A percentile compares a stretch with the other conserved stretches of the same genome.
These are phyloP conservation scores for Clavulina sp. DNA, from an alignment of 768 basidiomycete species.

Conservation along the genomic window DNA sequence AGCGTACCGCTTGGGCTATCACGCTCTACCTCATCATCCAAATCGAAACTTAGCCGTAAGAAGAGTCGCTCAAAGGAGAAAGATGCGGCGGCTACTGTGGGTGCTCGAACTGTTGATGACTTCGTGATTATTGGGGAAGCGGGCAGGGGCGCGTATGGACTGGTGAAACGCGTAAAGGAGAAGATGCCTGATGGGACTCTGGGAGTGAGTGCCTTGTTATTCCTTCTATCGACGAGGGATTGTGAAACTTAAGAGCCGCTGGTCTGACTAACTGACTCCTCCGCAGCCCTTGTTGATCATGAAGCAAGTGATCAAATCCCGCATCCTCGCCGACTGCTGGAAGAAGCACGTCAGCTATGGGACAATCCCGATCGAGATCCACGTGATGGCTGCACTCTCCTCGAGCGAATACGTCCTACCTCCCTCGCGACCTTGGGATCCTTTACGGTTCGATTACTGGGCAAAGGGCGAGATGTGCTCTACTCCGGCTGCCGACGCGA, in stretches of 20 bases:
- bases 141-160: conserved; percentile 86
- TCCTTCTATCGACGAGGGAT: too few species aligned
- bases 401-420: conserved; percentile 66
- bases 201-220: conserved; percentile 43
- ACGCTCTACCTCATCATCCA: too few species aligned
- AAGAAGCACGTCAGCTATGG: conserved; percentile 90
- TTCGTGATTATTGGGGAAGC: conserved; percentile 78
- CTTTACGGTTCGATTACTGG: conserved; percentile 28
- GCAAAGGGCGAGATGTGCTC: too few species aligned
- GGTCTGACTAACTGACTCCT: neutral
- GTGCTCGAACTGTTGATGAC: conserved; percentile 59
- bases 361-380: conserved; percentile 96
- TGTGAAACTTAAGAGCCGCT: neutral
- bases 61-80: too few species aligned
- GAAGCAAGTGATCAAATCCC: conserved; percentile 96
- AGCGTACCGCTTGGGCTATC: too few species aligned
- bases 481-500: too few species aligned
- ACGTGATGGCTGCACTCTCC: conserved; percentile 82
- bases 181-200: conserved; percentile 48
- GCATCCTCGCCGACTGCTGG: conserved; percentile 98
- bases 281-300: conserved; percentile 81
- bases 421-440: conserved; percentile 63
- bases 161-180: conserved; percentile 81
- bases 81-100: neutral
- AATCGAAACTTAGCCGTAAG: too few species aligned